Evolutionary conservation across 208 protist genomes (phyloP), one percentile per base, ranked within the genome.

Genomic region (Trypanosoma vivax): DNA sequence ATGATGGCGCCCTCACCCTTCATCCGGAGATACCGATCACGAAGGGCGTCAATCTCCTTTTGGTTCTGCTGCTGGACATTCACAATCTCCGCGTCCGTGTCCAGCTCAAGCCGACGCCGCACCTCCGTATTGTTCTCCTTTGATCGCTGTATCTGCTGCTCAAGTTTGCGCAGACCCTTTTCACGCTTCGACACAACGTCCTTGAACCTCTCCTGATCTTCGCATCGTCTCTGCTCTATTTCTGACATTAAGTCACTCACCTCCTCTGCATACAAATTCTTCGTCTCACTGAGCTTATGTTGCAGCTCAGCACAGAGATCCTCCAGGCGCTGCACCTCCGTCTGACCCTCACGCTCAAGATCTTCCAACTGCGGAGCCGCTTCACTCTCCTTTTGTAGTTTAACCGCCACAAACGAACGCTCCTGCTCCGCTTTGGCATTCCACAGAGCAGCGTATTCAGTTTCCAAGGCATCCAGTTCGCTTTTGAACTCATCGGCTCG

Each of bases 1-100:
- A 96, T 95, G 25, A 96, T 86, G 10, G 88, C 91, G 39, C 96
- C 93, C 53, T 97, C 92, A 46, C 94, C 94, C 73, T 97, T 96
- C 52, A 97, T 88, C 31, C 81, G 81, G 23, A 98, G 65, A 50
- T 72, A 92, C n/a, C 73, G 65, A 57, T 96, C 86, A 3, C 89
- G 67, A 63, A 95, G 74, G 11, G 33, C 33, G 29, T 76, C 57
- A 24, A 98, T 82, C 23, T 86, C 76, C 16, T 52, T 61, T 49
- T 85, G 67, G 45, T 96, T 78, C 30, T 78, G 82, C 33, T 90
- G 50, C 42, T 75, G 67, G 16, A 97, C 75, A 35, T 72, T 72
- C 70, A 94, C 70, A 42, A 96, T 78, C 71, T 98, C 95, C 1
- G 73, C 71, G 53, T 98, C 95, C 11, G 86, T 95, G 60, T 98